Evolutionary conservation across 768 basidiomycete species (phyloP).

Genomic region (Suillus placidus): DNA sequence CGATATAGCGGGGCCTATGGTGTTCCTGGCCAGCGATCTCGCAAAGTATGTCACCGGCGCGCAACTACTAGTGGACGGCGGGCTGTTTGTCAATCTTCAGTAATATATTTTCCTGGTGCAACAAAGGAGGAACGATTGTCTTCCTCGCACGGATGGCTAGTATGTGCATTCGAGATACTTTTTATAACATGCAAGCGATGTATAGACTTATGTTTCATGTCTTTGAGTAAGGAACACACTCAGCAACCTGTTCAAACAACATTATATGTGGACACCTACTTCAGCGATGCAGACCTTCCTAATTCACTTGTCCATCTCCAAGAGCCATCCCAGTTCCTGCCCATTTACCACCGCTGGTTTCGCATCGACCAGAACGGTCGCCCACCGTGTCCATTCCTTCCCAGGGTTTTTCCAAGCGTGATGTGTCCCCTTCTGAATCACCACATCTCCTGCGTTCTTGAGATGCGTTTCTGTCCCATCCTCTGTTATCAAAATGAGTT

Average conservation of each 20-base stretch:
- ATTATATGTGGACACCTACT: background rate
- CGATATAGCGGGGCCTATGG: slow-evolving; percentile 73
- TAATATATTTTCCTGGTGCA: slow-evolving; percentile 27
- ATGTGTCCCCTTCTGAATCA: slow-evolving; percentile 59
- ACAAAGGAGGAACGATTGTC: background rate
- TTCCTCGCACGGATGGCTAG: background rate
- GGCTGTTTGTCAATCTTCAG: slow-evolving; percentile 74
- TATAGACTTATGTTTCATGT: background rate
- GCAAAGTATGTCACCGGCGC: slow-evolving; percentile 72
- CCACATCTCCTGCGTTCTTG: slow-evolving; percentile 56
- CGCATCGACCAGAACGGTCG: slow-evolving; percentile 55
- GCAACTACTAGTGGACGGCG: slow-evolving; percentile 70
- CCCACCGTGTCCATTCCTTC: slow-evolving; percentile 52
- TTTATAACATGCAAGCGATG: background rate
- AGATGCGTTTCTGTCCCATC: slow-evolving; percentile 56
- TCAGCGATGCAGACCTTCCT: background rate
- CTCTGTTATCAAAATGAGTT: slow-evolving; percentile 56
- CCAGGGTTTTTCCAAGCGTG: slow-evolving; percentile 65
- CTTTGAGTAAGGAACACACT: background rate
- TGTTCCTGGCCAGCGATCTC: slow-evolving; percentile 74
- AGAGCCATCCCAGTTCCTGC: slow-evolving; percentile 36
- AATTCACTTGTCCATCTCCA: slow-evolving; percentile 13
- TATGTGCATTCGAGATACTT: background rate
- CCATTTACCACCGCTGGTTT: slow-evolving; percentile 54
- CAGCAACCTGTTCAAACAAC: background rate